Conservation (phyloP, 768 basidiomycete genomes). For the Calocybe cyanea region DNA sequence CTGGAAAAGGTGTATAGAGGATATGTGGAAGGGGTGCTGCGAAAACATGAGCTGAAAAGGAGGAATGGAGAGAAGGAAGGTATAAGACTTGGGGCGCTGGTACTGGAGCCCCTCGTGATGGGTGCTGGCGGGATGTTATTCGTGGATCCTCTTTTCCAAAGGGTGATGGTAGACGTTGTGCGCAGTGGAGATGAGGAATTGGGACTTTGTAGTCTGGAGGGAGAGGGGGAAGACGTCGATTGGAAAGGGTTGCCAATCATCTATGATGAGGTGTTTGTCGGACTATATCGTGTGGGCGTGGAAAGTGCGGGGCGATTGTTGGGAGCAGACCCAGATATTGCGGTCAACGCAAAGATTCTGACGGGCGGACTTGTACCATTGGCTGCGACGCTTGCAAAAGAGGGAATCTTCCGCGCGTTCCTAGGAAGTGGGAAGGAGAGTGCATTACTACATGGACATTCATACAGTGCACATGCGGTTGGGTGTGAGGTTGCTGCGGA, state of each 20-base stretch:
- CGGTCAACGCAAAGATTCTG: conserved; percentile 89
- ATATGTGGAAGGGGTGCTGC: conserved; percentile 54
- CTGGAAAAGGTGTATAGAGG: conserved; percentile 62
- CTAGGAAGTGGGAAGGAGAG: conserved; percentile 70
- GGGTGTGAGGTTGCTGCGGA: conserved; percentile 90
- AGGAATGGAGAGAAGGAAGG: conserved; percentile 13
- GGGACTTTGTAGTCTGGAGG: conserved; percentile 1
- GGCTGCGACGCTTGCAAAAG: conserved; percentile 77
- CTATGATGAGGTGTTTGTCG: conserved; percentile 95
- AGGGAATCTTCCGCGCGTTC: conserved; percentile 80
- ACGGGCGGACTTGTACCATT: conserved; percentile 92
- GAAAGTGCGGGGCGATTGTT: conserved; percentile 62
- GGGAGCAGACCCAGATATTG: conserved; percentile 77
- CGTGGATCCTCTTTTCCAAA: conserved; percentile 95
- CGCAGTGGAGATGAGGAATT: conserved; percentile 30
- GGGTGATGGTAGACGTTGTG: conserved; percentile 78
- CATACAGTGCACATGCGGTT: conserved; percentile 91
- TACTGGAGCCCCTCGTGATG: conserved; percentile 90
- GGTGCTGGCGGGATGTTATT: conserved; percentile 98
- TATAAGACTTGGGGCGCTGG: conserved; percentile 62
- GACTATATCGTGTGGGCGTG: conserved; percentile 83
- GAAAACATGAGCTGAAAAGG: conserved; percentile 37
- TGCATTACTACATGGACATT: conserved; percentile 91
- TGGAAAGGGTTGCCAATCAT: conserved; percentile 84
- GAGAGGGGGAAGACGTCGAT: conserved; percentile 9